A percentile compares a stretch with the other conserved stretches of the same genome.
Evolutionary conservation across 805 yeast species (phyloP).

Genomic region (Torulaspora gathmanii): DNA sequence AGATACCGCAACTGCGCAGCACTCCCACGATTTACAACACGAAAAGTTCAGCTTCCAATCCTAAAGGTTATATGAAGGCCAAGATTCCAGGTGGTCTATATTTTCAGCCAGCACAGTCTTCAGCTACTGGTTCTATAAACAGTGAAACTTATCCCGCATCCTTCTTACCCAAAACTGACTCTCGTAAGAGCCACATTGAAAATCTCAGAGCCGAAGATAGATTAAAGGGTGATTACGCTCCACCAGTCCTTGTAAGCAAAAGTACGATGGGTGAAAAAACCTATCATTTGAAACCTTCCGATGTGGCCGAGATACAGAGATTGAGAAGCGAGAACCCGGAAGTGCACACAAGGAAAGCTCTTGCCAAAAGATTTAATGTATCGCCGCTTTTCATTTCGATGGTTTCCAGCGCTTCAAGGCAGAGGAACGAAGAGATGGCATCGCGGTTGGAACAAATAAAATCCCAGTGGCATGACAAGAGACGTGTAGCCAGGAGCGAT

Average conservation of each 20-base stretch:
- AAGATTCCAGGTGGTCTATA: constrained; percentile 55
- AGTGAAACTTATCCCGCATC: constrained; percentile 56
- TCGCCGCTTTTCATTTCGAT: constrained; percentile 50
- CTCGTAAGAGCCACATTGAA: constrained; percentile 43
- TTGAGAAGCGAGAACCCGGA: constrained; percentile 57
- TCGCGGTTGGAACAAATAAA: constrained; percentile 44
- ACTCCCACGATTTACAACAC: constrained; percentile 51
- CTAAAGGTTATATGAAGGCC: constrained; percentile 42
- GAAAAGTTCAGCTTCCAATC: constrained; percentile 59
- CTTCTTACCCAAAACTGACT: constrained; percentile 60
- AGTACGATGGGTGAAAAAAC: constrained; percentile 31
- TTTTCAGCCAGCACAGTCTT: constrained; percentile 60
- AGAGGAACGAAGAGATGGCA: constrained; percentile 44
- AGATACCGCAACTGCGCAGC: constrained; percentile 22
- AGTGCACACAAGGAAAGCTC: constrained; percentile 55
- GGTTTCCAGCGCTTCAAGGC: constrained; percentile 43
- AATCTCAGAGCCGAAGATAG: constrained; percentile 28
- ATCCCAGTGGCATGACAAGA: constrained; percentile 46
- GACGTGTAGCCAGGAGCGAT: constrained; percentile 49
- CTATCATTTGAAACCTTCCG: constrained; percentile 54
- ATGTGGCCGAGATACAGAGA: constrained; percentile 51
- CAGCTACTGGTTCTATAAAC: constrained; percentile 47
- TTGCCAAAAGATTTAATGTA: constrained; percentile 57
- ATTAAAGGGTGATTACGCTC: constrained; percentile 40
- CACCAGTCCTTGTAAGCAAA: constrained; percentile 35